A percentile compares a stretch with the other conserved stretches of the same genome.
Conservation (phyloP, 2,329 filamentous ascomycete genomes). For the Byssochlamys sp. region DNA sequence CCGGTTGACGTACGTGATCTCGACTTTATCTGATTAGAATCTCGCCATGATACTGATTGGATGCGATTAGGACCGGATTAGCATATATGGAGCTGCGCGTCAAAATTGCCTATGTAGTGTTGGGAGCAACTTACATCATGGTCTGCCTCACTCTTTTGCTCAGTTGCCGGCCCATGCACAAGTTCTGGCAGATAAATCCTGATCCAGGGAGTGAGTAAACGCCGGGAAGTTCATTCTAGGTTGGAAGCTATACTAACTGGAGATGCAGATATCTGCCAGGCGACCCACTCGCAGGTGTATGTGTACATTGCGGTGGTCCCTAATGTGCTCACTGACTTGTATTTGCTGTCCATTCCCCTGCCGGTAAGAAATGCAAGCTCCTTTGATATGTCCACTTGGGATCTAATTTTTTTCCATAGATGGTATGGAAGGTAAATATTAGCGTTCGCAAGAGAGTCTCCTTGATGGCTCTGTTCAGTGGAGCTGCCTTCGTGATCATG, state of each 20-base stretch:
- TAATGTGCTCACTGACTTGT: slow-evolving; percentile 49
- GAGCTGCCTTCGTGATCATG: slow-evolving; percentile 45
- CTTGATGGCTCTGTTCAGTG: slow-evolving; percentile 44
- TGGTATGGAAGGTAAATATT: slow-evolving; percentile 46
- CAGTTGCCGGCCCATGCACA: slow-evolving; percentile 44
- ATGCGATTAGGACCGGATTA: slow-evolving; percentile 24
- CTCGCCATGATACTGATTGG: neutral
- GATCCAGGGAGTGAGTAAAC: slow-evolving; percentile 44
- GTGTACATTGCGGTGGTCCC: slow-evolving; percentile 40
- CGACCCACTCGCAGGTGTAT: slow-evolving; percentile 38
- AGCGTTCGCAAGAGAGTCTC: slow-evolving; percentile 40
- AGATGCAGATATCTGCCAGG: slow-evolving; percentile 35
- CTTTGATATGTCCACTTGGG: neutral
- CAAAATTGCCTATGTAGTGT: slow-evolving; percentile 40
- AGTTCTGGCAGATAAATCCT: slow-evolving; percentile 52
- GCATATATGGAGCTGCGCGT: slow-evolving; percentile 35
- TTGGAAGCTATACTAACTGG: neutral
- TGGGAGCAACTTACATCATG: slow-evolving; percentile 40
- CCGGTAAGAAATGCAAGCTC: slow-evolving; percentile 29
- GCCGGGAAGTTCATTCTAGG: neutral
- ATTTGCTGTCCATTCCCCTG: slow-evolving; percentile 49
- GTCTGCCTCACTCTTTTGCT: slow-evolving; percentile 41
- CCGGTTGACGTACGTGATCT: slow-evolving; percentile 36
- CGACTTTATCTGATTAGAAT: neutral
- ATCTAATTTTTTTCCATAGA: slow-evolving; percentile 16